Percentiles rank a stretch among this genome's conserved stretches.
These are phyloP conservation scores for Colletotrichum sp. DNA, from an alignment of 2,329 filamentous ascomycete species.

Conservation along the genomic window DNA sequence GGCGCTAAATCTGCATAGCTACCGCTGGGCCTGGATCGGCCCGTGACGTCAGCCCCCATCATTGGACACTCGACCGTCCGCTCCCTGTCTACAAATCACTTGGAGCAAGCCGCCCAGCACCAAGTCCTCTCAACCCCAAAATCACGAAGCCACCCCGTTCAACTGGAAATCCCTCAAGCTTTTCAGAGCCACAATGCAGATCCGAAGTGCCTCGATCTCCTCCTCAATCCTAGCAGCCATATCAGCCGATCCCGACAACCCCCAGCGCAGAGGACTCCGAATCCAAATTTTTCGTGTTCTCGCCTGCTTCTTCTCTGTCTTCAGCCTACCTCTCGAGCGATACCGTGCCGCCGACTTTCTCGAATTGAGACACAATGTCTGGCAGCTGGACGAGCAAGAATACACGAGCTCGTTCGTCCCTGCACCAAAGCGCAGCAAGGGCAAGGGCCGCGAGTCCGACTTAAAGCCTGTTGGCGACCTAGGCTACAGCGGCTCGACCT, in stretches of 20 bases:
- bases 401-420: slow-evolving; percentile 46
- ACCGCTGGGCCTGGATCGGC: no score
- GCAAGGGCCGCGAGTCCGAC: slow-evolving; percentile 38
- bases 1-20: no score
- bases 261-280: background rate
- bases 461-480: slow-evolving; percentile 69
- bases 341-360: slow-evolving; percentile 33
- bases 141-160: no score
- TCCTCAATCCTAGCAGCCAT: slow-evolving; percentile 62
- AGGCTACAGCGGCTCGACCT: slow-evolving; percentile 78
- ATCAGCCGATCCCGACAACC: slow-evolving; percentile 45
- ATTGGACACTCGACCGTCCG: no score
- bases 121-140: no score
- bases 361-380: slow-evolving; percentile 31
- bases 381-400: slow-evolving; percentile 39
- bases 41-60: no score
- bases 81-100: no score
- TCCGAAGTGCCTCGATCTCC: slow-evolving; percentile 49
- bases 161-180: no score
- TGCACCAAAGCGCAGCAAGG: slow-evolving; percentile 22
- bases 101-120: no score
- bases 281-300: slow-evolving; percentile 20
- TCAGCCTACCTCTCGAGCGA: slow-evolving; percentile 33
- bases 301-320: slow-evolving; percentile 36
- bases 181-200: slow-evolving; percentile 27